These are phyloP conservation scores for Kokia cookei DNA, from an alignment of 441 rosid genomes.

Conservation along the genomic window DNA sequence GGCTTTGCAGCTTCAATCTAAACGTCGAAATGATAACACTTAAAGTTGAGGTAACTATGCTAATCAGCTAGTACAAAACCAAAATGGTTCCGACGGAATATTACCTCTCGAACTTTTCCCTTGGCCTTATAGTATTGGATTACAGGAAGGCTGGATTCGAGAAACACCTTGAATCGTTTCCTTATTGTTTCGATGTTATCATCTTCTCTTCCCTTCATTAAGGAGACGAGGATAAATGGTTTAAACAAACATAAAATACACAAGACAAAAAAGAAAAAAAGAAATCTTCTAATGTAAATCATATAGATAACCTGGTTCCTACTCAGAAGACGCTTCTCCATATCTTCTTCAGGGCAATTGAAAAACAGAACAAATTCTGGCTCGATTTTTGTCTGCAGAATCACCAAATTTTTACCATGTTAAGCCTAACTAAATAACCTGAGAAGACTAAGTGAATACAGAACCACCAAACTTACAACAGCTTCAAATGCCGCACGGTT, in stretches of 20 bases:
- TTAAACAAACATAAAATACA: not conserved
- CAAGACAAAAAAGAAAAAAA: not conserved
- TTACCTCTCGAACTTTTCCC: constrained; percentile 83
- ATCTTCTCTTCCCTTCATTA: constrained; percentile 82
- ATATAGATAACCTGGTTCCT: constrained; percentile 64
- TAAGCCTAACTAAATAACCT: not conserved
- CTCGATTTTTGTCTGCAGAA: constrained; percentile 63
- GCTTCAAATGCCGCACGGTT: constrained; percentile 79
- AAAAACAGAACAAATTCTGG: constrained; percentile 74
- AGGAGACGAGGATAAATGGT: not conserved
- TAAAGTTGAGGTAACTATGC: not conserved
- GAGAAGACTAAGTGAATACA: not conserved
- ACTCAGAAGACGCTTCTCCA: constrained; percentile 65
- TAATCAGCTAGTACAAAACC: not conserved
- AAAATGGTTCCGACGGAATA: constrained; percentile 2
- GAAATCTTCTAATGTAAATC: not conserved
- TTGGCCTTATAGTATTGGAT: constrained; percentile 53
- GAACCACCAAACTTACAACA: constrained; percentile 48
- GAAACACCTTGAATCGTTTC: constrained; percentile 77
- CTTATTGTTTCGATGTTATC: constrained; percentile 85
- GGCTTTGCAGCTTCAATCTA: constrained; percentile 86
- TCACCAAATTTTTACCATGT: constrained; percentile 3
- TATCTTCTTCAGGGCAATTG: constrained; percentile 78
- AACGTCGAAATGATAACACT: constrained; percentile 6
- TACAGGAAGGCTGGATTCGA: constrained; percentile 81